phyloP scores from a whole-genome alignment of 495 filamentous ascomycete genomes.

The Neurospora tetraspora region DNA sequence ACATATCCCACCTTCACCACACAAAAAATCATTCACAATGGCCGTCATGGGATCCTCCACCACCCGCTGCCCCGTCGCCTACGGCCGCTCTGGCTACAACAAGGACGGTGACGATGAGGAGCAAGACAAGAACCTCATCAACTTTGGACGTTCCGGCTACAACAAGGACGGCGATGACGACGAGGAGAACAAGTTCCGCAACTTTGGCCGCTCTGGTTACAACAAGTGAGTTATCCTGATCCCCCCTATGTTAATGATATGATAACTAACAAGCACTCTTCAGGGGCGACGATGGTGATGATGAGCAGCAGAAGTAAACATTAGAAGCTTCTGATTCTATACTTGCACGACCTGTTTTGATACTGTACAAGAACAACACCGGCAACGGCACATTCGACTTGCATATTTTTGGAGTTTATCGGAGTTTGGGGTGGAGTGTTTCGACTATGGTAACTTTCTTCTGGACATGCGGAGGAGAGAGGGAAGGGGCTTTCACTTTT shows the following conservation, averaged over 20 bases:
- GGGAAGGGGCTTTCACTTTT: neutral
- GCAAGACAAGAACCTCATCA: neutral
- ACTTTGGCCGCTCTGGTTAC: slow-evolving; percentile 37
- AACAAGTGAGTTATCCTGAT: slow-evolving; percentile 23
- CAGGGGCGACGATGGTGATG: slow-evolving; percentile 21
- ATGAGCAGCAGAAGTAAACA: slow-evolving; percentile 21
- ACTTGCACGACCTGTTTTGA: neutral
- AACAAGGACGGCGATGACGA: slow-evolving; percentile 30
- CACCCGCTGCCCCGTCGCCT: slow-evolving; percentile 47
- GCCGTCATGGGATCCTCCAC: slow-evolving; percentile 26
- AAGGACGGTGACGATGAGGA: slow-evolving; percentile 17
- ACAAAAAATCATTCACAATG: slow-evolving; percentile 25
- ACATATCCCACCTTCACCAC: slow-evolving; percentile 3
- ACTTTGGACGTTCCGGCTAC: slow-evolving; percentile 13
- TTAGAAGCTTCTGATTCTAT: neutral
- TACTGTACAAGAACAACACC: neutral
- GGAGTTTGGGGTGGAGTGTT: neutral
- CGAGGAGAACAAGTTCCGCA: slow-evolving; percentile 24
- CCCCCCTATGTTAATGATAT: no score
- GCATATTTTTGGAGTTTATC: neutral
- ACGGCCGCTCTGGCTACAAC: slow-evolving; percentile 43
- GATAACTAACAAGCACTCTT: slow-evolving; percentile 39
- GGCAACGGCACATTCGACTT: neutral
- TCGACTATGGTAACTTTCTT: neutral
- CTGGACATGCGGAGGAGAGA: neutral